phyloP scores from a whole-genome alignment of 495 filamentous ascomycete species.

The Pyrenula aspistea region DNA sequence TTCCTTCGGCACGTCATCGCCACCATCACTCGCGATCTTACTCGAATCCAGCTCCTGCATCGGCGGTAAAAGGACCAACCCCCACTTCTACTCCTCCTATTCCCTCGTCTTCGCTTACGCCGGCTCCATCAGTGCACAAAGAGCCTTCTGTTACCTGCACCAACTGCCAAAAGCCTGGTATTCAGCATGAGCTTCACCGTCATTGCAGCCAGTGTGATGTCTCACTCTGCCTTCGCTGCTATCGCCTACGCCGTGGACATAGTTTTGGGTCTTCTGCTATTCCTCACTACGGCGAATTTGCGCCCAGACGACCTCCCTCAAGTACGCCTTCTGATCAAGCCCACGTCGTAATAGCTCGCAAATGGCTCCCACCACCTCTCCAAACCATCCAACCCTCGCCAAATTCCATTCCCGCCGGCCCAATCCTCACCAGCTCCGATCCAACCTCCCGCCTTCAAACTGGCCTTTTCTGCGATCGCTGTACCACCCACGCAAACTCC shows the following conservation, averaged over 20 bases:
- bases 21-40: background rate
- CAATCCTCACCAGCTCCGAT: constrained; percentile 36
- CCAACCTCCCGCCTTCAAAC: constrained; percentile 54
- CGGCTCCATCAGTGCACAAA: constrained; percentile 34
- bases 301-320: constrained; percentile 26
- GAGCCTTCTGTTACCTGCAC: constrained; percentile 67
- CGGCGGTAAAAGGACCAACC: background rate
- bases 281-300: constrained; percentile 27
- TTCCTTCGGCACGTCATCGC: constrained; percentile 8
- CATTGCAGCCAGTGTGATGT: constrained; percentile 61
- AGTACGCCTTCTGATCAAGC: constrained; percentile 32
- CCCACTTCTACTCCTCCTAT: constrained; percentile 1
- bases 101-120: constrained; percentile 13
- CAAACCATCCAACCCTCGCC: constrained; percentile 15
- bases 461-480: constrained; percentile 74
- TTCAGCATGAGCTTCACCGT: constrained; percentile 75
- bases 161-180: constrained; percentile 48
- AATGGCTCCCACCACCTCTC: constrained; percentile 45
- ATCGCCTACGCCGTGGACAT: constrained; percentile 55
- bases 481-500: constrained; percentile 55
- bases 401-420: constrained; percentile 1
- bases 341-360: constrained; percentile 55
- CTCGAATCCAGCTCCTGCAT: background rate
- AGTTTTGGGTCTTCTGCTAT: constrained; percentile 46
- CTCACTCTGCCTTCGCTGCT: constrained; percentile 71